Percentiles rank a stretch among this genome's conserved stretches.
These are phyloP conservation scores for Linderina pennispora DNA, from an alignment of 192 early-diverging fungal species.

Conservation along the genomic window DNA sequence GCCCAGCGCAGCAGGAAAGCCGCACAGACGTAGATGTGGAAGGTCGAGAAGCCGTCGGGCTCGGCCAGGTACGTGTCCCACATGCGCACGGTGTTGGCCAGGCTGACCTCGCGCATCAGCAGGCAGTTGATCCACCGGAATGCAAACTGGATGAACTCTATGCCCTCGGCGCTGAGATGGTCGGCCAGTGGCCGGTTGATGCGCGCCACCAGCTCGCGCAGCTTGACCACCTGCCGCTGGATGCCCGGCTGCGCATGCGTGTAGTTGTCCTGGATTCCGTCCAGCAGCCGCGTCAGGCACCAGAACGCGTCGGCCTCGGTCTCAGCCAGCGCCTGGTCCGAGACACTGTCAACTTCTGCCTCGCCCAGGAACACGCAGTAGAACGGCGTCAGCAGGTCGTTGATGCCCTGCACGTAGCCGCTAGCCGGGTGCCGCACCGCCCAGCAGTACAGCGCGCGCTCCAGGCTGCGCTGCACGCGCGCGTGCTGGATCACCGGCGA, in stretches of 20 bases:
- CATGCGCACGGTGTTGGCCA: conserved; percentile 88
- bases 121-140: conserved; percentile 99
- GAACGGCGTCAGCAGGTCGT: conserved; percentile 96
- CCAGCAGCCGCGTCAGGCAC: conserved; percentile 92
- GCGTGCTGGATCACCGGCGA: conserved; percentile 77
- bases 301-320: conserved; percentile 97
- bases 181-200: conserved; percentile 72
- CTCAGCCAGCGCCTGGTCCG: conserved; percentile 51
- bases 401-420: conserved; percentile 99
- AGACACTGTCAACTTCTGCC: conserved; percentile 16
- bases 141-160: conserved; percentile 99
- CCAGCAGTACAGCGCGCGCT: conserved; percentile 94
- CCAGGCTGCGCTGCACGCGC: conserved; percentile 80
- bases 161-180: conserved; percentile 81
- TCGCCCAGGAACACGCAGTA: conserved; percentile 77
- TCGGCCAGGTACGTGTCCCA: conserved; percentile 95
- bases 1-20: conserved; percentile 97
- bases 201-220: conserved; percentile 87
- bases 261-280: conserved; percentile 99
- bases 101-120: conserved; percentile 90
- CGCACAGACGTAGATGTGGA: conserved; percentile 98
- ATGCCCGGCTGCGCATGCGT: conserved; percentile 97
- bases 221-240: conserved; percentile 77
- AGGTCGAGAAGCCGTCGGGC: conserved; percentile 73
- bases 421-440: conserved; percentile 96